Percentiles rank a stretch among this genome's conserved stretches.
These are phyloP conservation scores for Myriosclerotinia scirpicola DNA, from an alignment of 2,329 filamentous ascomycete genomes.

Conservation along the genomic window DNA sequence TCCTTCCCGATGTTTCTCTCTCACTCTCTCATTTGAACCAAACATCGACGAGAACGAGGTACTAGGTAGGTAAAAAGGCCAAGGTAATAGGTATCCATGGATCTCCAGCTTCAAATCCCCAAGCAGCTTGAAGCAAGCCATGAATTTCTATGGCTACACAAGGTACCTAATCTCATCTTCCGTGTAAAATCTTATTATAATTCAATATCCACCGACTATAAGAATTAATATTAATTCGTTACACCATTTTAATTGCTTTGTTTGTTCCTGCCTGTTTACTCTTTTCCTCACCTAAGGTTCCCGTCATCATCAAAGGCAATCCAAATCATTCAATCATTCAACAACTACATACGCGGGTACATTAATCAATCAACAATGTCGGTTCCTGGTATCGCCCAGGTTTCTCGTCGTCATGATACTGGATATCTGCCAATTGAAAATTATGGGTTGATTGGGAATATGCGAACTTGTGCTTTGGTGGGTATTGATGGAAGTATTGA, in stretches of 20 bases:
- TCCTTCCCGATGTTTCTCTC: background rate
- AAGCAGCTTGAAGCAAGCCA: background rate
- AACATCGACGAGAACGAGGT: no score
- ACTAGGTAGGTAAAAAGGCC: no score
- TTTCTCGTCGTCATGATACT: constrained; percentile 29
- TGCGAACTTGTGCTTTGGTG: constrained; percentile 75
- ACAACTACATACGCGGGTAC: background rate
- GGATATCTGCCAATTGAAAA: constrained; percentile 59
- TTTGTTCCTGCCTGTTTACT: no score
- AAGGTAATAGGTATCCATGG: no score
- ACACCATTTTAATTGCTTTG: background rate
- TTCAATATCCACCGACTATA: constrained; percentile 2
- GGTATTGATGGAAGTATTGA: constrained; percentile 73
- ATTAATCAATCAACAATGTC: constrained; percentile 12
- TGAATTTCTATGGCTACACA: constrained; percentile 15
- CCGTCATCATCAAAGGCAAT: constrained; percentile 9
- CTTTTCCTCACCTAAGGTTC: no score
- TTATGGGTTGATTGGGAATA: constrained; percentile 79
- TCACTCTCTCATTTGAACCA: no score
- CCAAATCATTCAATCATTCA: no score
- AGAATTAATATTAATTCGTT: constrained; percentile 10
- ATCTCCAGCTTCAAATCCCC: background rate
- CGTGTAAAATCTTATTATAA: background rate
- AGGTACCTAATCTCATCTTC: background rate
- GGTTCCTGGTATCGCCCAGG: constrained; percentile 10